Conservation (phyloP, 164 flowering plant species). For the Protea cynaroides region DNA sequence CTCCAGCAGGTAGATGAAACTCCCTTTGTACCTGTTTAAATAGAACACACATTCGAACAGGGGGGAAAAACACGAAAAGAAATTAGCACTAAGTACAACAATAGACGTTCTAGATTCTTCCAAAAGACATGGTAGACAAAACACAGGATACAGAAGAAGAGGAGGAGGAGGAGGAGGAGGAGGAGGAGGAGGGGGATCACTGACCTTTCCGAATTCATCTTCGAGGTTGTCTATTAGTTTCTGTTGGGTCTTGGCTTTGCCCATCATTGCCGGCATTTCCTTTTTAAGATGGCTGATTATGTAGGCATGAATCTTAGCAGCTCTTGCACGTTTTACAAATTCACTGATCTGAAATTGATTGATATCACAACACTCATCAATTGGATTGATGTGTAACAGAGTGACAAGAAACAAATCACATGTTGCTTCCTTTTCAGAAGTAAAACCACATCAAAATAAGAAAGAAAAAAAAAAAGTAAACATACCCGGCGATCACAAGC, state of each 20-base stretch:
- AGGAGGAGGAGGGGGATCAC: no score
- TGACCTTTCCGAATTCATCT: constrained; percentile 88
- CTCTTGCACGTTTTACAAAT: constrained; percentile 97
- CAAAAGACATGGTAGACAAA: no score
- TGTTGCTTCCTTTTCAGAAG: neutral
- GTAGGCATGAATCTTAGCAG: constrained; percentile 95
- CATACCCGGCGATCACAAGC: constrained; percentile 97
- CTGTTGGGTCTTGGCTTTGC: constrained; percentile 88
- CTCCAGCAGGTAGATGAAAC: constrained; percentile 68
- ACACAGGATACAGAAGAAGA: no score
- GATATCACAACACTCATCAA: neutral
- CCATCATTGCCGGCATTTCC: constrained; percentile 96
- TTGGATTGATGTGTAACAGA: neutral
- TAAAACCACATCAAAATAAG: neutral
- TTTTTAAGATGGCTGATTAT: constrained; percentile 89
- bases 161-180: no score
- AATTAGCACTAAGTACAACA: no score
- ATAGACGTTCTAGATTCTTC: no score
- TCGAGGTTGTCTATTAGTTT: constrained; percentile 74
- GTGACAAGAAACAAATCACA: constrained; percentile 1
- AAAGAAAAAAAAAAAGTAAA: constrained; percentile 2
- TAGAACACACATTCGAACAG: no score
- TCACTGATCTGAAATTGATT: constrained; percentile 65
- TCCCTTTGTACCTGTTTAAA: constrained; percentile 2
- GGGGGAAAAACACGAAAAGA: neutral